Conservation (phyloP, 495 filamentous ascomycete species). For the Mycothermus thermophilus region DNA sequence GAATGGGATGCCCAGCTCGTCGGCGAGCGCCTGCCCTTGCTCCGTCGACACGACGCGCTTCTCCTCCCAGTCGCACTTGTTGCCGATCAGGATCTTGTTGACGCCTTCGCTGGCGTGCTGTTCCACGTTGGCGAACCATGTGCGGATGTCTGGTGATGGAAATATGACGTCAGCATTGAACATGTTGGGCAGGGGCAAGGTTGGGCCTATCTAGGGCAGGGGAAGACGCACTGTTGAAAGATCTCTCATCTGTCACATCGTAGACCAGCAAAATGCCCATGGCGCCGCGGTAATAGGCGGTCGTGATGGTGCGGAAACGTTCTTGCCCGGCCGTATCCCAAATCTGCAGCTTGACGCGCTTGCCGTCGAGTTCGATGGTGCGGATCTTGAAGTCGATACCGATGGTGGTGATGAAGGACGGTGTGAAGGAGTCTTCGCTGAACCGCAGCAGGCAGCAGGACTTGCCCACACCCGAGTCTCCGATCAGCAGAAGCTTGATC, state of each 20-base stretch:
- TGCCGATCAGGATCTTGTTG: constrained; percentile 98
- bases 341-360: constrained; percentile 96
- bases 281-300: constrained; percentile 93
- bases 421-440: constrained; percentile 97
- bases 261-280: constrained; percentile 98
- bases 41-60: constrained; percentile 89
- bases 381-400: constrained; percentile 99
- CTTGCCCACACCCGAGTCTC: constrained; percentile 95
- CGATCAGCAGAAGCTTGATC: constrained; percentile 98
- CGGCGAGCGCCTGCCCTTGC: constrained; percentile 81
- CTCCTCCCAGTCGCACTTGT: constrained; percentile 99
- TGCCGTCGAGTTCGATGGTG: constrained; percentile 95
- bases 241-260: constrained; percentile 94
- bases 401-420: constrained; percentile 98
- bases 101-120: constrained; percentile 98
- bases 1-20: constrained; percentile 96
- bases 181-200: background rate
- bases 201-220: too few species aligned
- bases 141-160: constrained; percentile 89
- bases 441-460: constrained; percentile 97
- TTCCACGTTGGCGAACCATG: constrained; percentile 98
- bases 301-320: constrained; percentile 96
- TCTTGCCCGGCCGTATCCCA: constrained; percentile 99
- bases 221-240: constrained; percentile 77
- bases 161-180: too few species aligned